Evolutionary conservation across 129 eudicot species (phyloP).

Genomic region (Artemisia tridentata): DNA sequence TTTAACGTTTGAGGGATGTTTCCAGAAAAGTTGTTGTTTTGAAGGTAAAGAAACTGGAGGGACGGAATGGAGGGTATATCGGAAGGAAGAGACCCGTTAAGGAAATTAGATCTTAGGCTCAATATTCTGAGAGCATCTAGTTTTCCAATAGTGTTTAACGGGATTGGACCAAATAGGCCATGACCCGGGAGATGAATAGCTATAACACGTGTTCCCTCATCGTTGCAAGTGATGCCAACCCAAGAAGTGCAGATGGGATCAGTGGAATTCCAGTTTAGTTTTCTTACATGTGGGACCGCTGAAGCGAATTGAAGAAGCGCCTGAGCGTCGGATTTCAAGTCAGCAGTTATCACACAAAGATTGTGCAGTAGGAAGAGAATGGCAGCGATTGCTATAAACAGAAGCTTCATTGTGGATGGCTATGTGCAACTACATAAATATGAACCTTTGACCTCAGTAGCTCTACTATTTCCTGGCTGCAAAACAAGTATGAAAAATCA

Average conservation of each 20-base stretch:
- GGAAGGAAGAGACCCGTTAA: conserved; percentile 64
- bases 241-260: conserved; percentile 63
- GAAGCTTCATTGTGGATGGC: conserved; percentile 20
- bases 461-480: conserved; percentile 26
- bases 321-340: conserved; percentile 56
- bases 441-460: conserved; percentile 15
- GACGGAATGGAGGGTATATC: conserved; percentile 70
- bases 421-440: conserved; percentile 19
- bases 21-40: conserved; percentile 64
- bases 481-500: not conserved
- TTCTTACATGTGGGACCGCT: conserved; percentile 64
- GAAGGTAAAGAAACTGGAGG: conserved; percentile 66
- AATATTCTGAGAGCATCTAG: conserved; percentile 63
- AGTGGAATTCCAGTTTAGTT: conserved; percentile 70
- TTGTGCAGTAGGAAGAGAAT: conserved; percentile 32
- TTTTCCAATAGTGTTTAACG: conserved; percentile 56
- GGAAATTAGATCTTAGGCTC: conserved; percentile 73
- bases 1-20: conserved; percentile 41
- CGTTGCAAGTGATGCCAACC: conserved; percentile 75
- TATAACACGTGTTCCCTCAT: conserved; percentile 55
- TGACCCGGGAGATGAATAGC: conserved; percentile 83
- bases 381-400: conserved; percentile 15
- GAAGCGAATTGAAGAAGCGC: conserved; percentile 77
- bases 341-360: conserved; percentile 36
- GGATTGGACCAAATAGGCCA: conserved; percentile 80